Percentiles rank a stretch among this genome's conserved stretches.
phyloP scores from a whole-genome alignment of 1,284 basidiomycete genomes.

The Lignosus rhinocerotis region DNA sequence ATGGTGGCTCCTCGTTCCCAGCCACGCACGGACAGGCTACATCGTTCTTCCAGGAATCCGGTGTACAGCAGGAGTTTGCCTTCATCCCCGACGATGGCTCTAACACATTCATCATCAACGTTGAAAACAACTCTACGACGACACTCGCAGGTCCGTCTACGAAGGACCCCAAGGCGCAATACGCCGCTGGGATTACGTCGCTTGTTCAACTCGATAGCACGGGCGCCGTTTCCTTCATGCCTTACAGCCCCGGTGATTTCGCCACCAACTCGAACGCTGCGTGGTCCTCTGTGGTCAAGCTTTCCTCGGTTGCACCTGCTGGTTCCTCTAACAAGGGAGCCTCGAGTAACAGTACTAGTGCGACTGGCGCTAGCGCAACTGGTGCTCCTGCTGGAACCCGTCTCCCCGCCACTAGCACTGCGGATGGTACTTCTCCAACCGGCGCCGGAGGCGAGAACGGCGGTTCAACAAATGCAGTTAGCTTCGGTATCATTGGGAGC shows the following conservation, averaged over 20 bases:
- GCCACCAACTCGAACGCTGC: slow-evolving; percentile 46
- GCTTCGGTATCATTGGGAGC: slow-evolving; percentile 5
- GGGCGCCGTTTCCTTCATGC: slow-evolving; percentile 69
- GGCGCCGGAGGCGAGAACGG: slow-evolving; percentile 1
- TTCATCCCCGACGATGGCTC: slow-evolving; percentile 85
- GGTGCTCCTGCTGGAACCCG: slow-evolving; percentile 1
- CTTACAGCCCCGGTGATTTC: slow-evolving; percentile 53
- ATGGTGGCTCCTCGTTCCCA: slow-evolving; percentile 63
- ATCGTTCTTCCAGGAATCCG: slow-evolving; percentile 69
- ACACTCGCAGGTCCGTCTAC: slow-evolving; percentile 65
- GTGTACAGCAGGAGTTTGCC: slow-evolving; percentile 80
- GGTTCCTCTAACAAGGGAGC: slow-evolving; percentile 13
- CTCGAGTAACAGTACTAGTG: not conserved
- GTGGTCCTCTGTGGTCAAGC: slow-evolving; percentile 47
- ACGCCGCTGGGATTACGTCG: slow-evolving; percentile 69
- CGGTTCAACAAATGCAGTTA: slow-evolving; percentile 11
- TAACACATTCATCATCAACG: slow-evolving; percentile 77
- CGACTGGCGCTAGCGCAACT: slow-evolving; percentile 11
- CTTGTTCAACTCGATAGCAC: slow-evolving; percentile 77
- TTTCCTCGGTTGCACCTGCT: slow-evolving; percentile 32
- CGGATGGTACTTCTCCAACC: not conserved
- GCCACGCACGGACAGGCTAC: slow-evolving; percentile 72
- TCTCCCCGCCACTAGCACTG: not conserved
- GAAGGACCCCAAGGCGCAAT: slow-evolving; percentile 68
- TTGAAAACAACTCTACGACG: slow-evolving; percentile 79